Base-by-base conservation (phyloP, 441 rosid genomes). In the Bruguiera hainesii region DNA sequence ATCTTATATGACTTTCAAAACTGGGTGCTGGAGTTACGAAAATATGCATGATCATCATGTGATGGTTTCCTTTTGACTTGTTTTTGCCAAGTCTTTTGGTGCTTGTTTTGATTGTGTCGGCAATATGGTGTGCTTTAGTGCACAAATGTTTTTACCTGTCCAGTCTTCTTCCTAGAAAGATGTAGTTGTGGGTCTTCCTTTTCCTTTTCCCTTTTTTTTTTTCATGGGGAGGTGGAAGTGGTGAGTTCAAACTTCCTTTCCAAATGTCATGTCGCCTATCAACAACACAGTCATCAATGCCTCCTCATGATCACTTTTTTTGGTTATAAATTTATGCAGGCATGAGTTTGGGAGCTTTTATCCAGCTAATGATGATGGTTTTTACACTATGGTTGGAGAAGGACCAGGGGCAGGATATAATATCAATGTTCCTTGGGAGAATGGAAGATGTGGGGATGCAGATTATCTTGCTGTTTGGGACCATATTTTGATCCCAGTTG, bases 381-480 rank as follows among this genome's bases (percentile, higher is more conserved):
- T 74, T 71, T 92, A 88, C 71, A 83, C 82, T 57, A 95, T 84
- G 98, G 73, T 86, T 80, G 99, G 99, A 60, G 91, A 86, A 82
- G 98, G 95, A 72, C 85, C 84, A 0, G 99, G 98, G 75, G 84
- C 85, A 62, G 98, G 99, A 46, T 92, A 88, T 81, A 95, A 92
- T 76, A 90, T 95, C 72, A 95, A 95, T 71, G 95, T 95, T 57
- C 98, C 98, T 49, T 95, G 98, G 99, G 98, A 90, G 76, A 83
- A 92, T 77, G 91, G 76, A 58, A 75, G 77, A 63, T 92, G 98
- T 60, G 95, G 96, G 48, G 95, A 95, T 83, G 89, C 96, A 42
- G 99, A 95, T 77, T 95, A 95, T 79, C 79, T 92, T 73, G 97
- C 92, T 8, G 96, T 80, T 42, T 95, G 98, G 99, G 99, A 95